Evolutionary conservation across 768 basidiomycete species (phyloP).

Genomic region (Lyophyllum shimeji): DNA sequence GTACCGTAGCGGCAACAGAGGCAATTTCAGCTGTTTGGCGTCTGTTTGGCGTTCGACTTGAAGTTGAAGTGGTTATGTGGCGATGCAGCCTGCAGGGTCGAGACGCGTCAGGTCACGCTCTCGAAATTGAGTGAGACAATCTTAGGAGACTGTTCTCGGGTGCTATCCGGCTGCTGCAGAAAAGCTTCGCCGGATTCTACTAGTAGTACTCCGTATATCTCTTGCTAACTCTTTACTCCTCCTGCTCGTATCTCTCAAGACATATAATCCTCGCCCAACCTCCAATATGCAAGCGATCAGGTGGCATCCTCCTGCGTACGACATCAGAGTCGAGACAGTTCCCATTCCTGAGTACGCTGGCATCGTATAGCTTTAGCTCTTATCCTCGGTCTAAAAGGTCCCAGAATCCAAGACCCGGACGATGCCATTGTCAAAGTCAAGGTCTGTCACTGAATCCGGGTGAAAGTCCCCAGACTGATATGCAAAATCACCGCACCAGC

Average conservation of each 20-base stretch:
- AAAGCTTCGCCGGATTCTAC: not conserved
- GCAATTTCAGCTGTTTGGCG: too few relatives aligned
- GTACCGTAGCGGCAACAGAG: too few relatives aligned
- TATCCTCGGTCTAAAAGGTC: not conserved
- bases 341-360: conserved; percentile 47
- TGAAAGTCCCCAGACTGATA: not conserved
- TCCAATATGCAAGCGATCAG: conserved; percentile 43
- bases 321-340: conserved; percentile 67
- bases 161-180: not conserved
- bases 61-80: too few relatives aligned
- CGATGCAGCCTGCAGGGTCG: too few relatives aligned
- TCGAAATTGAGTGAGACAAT: too few relatives aligned
- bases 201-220: too few relatives aligned
- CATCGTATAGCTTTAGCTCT: not conserved
- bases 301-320: conserved; percentile 67
- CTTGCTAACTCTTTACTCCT: too few relatives aligned
- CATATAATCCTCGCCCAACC: not conserved
- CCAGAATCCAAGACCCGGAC: conserved; percentile 64
- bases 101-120: not conserved
- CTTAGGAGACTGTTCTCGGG: not conserved
- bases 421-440: conserved; percentile 78
- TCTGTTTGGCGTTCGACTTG: too few relatives aligned
- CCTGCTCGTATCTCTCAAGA: not conserved
- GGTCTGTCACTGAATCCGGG: conserved; percentile 33
- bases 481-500: conserved; percentile 33